Percentiles rank a stretch among this genome's conserved stretches.
phyloP scores from a whole-genome alignment of 495 filamentous ascomycete species.

The Penicillium desertorum region DNA sequence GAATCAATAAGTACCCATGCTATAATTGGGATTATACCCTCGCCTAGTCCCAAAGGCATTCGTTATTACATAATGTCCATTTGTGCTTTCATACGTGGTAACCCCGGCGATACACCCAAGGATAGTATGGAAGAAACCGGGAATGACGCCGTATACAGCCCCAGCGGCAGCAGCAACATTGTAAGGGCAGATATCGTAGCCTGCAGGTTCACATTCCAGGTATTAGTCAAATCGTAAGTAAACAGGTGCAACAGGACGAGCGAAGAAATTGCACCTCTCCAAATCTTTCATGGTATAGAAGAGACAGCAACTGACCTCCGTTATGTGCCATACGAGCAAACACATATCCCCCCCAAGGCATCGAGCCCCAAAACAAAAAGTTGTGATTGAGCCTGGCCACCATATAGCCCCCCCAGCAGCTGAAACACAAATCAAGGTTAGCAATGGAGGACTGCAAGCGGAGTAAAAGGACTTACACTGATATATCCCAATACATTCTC shows the following conservation, averaged over 20 bases:
- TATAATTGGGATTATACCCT: slow-evolving; percentile 11
- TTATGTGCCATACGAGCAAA: slow-evolving; percentile 26
- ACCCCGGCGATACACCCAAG: slow-evolving; percentile 15
- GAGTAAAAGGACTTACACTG: slow-evolving; percentile 6
- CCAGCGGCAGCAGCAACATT: slow-evolving; percentile 23
- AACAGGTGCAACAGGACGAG: not conserved
- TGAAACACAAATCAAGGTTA: not conserved
- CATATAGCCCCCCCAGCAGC: slow-evolving; percentile 16
- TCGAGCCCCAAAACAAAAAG: slow-evolving; percentile 17
- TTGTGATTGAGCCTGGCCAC: slow-evolving; percentile 9
- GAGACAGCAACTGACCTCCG: slow-evolving; percentile 2
- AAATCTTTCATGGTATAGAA: not conserved
- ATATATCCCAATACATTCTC: slow-evolving; percentile 21
- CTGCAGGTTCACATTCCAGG: not conserved
- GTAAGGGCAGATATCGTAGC: slow-evolving; percentile 20
- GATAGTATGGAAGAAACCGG: slow-evolving; percentile 16
- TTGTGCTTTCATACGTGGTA: slow-evolving; percentile 2
- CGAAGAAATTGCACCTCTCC: too few species aligned
- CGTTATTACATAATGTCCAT: slow-evolving; percentile 12
- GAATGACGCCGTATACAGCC: slow-evolving; percentile 18
- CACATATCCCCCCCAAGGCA: slow-evolving; percentile 18
- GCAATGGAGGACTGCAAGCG: not conserved
- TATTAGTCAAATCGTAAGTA: not conserved
- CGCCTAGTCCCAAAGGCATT: slow-evolving; percentile 16
- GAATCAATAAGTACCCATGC: not conserved